Conservation (phyloP, 495 filamentous ascomycete species). For the Chaetomium tenue region DNA sequence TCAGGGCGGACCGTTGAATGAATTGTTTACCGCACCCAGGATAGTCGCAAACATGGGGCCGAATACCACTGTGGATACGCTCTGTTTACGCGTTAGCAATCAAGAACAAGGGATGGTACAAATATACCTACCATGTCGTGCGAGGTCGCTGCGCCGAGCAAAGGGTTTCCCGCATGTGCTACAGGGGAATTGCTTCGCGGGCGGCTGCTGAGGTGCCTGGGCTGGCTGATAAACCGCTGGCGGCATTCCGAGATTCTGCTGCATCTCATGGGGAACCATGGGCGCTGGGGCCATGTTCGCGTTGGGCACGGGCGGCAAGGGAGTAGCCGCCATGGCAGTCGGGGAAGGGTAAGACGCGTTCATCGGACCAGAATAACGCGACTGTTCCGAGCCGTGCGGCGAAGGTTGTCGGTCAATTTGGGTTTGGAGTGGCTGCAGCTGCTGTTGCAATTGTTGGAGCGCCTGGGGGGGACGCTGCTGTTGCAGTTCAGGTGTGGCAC, state of each 20-base stretch:
- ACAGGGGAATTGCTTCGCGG: conserved; percentile 81
- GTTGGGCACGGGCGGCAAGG: conserved; percentile 45
- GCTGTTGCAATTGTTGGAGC: conserved; percentile 18
- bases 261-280: conserved; percentile 52
- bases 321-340: conserved; percentile 35
- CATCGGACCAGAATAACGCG: conserved; percentile 36
- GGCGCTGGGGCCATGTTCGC: conserved; percentile 49
- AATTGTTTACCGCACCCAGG: conserved; percentile 92
- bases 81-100: conserved; percentile 55
- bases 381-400: conserved; percentile 64
- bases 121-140: conserved; percentile 76
- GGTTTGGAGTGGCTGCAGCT: background rate
- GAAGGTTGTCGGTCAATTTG: conserved; percentile 66
- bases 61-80: conserved; percentile 87
- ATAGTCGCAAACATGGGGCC: conserved; percentile 90
- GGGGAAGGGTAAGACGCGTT: conserved; percentile 40
- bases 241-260: conserved; percentile 42
- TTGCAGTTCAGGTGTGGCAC: conserved; percentile 29
- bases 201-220: conserved; percentile 16
- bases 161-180: conserved; percentile 88
- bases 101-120: background rate
- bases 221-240: conserved; percentile 35
- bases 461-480: conserved; percentile 20
- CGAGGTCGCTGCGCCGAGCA: conserved; percentile 89
- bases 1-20: conserved; percentile 96